These are phyloP conservation scores for Ophiosphaerella korrae DNA, from an alignment of 2,329 filamentous ascomycete genomes.

Conservation along the genomic window DNA sequence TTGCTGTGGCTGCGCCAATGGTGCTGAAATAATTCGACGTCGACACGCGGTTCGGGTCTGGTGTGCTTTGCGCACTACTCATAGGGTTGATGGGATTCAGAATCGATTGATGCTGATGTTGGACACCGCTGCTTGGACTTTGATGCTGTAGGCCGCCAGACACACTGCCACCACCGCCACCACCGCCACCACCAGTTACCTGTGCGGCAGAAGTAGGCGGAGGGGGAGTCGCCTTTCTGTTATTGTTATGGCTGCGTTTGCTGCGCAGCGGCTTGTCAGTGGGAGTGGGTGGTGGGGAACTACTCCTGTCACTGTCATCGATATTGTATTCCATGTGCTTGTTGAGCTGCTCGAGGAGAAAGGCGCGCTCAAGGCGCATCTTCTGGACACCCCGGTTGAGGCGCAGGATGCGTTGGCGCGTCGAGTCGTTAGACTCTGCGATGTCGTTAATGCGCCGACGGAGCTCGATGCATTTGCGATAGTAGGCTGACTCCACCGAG, in stretches of 20 bases:
- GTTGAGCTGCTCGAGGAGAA: slow-evolving; percentile 56
- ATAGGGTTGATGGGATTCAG: slow-evolving; percentile 36
- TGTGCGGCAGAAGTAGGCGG: neutral
- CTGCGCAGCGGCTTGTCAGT: slow-evolving; percentile 78
- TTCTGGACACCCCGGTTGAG: slow-evolving; percentile 88
- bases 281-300: slow-evolving; percentile 78
- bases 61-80: slow-evolving; percentile 47
- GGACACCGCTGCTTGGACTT: slow-evolving; percentile 9
- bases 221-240: slow-evolving; percentile 50
- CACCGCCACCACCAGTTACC: slow-evolving; percentile 3
- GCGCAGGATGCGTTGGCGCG: slow-evolving; percentile 76
- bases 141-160: neutral
- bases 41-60: slow-evolving; percentile 39
- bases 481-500: slow-evolving; percentile 93
- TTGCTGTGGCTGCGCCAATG: slow-evolving; percentile 22
- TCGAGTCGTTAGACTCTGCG: slow-evolving; percentile 86
- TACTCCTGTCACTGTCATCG: slow-evolving; percentile 74
- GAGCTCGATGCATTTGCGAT: slow-evolving; percentile 92
- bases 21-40: slow-evolving; percentile 38
- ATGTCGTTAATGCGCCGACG: slow-evolving; percentile 91
- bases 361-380: slow-evolving; percentile 81
- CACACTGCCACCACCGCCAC: slow-evolving; percentile 4
- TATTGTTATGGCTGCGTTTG: slow-evolving; percentile 69
- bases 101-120: slow-evolving; percentile 23
- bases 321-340: slow-evolving; percentile 55